These are phyloP conservation scores for Abrus precatorius DNA, from an alignment of 306 rosid genomes.

Conservation along the genomic window DNA sequence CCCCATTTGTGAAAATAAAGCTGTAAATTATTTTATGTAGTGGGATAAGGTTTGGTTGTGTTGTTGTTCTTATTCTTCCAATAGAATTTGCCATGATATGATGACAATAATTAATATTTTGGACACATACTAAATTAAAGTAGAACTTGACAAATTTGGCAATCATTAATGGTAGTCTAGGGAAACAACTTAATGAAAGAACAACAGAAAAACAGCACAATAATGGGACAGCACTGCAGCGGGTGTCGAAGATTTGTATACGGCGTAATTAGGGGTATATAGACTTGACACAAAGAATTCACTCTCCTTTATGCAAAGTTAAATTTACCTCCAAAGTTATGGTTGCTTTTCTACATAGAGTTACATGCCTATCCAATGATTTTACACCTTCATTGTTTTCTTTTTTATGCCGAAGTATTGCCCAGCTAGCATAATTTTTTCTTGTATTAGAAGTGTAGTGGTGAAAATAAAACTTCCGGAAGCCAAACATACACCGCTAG, in stretches of 20 bases:
- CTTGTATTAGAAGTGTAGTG: neutral
- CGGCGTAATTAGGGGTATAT: neutral
- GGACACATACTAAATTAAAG: neutral
- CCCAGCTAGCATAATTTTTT: neutral
- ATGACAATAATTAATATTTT: conserved; percentile 23
- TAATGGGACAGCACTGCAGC: conserved; percentile 2
- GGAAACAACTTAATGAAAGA: neutral
- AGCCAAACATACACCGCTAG: neutral
- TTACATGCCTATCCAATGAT: conserved; percentile 1
- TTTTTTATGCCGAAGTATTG: neutral
- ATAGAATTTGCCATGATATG: neutral
- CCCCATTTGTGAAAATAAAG: neutral
- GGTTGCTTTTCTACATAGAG: neutral
- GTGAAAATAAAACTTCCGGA: neutral
- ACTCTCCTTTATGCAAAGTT: neutral
- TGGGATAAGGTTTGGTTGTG: too few species aligned
- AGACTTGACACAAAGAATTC: neutral
- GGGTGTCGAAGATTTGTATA: neutral
- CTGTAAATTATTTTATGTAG: neutral
- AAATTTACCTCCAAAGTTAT: neutral
- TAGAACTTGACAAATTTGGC: neutral
- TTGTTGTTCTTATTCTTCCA: neutral
- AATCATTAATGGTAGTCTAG: neutral
- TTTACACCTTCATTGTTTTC: neutral
- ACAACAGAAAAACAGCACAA: neutral